A percentile compares a stretch with the other conserved stretches of the same genome.
Conservation (phyloP, 2,329 filamentous ascomycete species). For the Alternaria sp. region DNA sequence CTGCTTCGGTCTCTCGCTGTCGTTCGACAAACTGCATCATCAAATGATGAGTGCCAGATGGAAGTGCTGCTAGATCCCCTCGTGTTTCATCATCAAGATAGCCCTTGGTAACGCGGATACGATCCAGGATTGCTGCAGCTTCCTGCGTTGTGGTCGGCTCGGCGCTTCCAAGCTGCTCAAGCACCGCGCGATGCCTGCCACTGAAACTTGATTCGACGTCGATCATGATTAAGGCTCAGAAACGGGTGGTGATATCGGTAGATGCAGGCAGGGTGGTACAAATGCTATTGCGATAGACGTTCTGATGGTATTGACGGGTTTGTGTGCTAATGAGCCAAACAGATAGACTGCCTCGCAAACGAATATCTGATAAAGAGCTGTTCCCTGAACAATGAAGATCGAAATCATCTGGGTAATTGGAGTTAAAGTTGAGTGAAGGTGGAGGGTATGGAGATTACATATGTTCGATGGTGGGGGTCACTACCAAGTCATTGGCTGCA, state of each 20-base stretch:
- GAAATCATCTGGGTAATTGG: not conserved
- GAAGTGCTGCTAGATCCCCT: slow-evolving; percentile 18
- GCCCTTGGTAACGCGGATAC: slow-evolving; percentile 28
- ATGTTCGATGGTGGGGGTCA: not conserved
- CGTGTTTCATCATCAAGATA: slow-evolving; percentile 25
- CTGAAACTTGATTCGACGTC: not conserved
- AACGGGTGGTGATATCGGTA: no score
- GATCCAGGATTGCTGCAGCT: slow-evolving; percentile 25
- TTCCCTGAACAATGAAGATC: not conserved
- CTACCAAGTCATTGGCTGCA: not conserved
- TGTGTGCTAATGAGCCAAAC: no score
- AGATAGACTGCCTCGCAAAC: no score
- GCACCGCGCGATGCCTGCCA: slow-evolving; percentile 4
- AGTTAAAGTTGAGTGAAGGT: not conserved
- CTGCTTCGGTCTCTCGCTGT: slow-evolving; percentile 25
- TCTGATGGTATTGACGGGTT: no score
- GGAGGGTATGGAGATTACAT: not conserved
- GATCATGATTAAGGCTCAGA: no score
- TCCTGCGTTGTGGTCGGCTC: slow-evolving; percentile 26
- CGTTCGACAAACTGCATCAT: slow-evolving; percentile 18
- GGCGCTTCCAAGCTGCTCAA: slow-evolving; percentile 21
- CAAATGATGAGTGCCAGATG: slow-evolving; percentile 8
- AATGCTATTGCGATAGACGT: not conserved
- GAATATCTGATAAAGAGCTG: no score
- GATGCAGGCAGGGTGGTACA: not conserved